Evolutionary conservation across 2,329 filamentous ascomycete genomes (phyloP), one percentile per base, ranked within the genome.

Genomic region (Fusarium fracticaudum): DNA sequence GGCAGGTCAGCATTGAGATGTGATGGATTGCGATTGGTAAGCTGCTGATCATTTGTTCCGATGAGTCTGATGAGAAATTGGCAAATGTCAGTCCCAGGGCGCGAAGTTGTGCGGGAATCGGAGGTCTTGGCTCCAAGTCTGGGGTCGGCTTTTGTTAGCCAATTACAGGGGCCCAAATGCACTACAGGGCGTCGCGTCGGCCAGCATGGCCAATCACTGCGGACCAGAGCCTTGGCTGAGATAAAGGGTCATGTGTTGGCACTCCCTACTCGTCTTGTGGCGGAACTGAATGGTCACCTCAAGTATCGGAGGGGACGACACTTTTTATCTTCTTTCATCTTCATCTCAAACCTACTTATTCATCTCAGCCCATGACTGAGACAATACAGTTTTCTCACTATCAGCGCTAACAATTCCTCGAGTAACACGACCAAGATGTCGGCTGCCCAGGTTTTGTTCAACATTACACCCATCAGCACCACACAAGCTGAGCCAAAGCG

Each of bases 191-290:
- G 38, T 44, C 35, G 29, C 17, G n/a, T 72, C 63, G 69, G 69
- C 38, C 57, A 64, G 41, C 38, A 40, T 22, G 48, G 18, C 69
- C 69, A 72, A 72, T 72, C 53, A 64, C 7, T 4, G 9, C 13
- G 17, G 18, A 31, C 29, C 5, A 26, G 51, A 31, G 47, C 57
- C 69, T 72, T 63, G 69, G 53, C 68, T 61, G 57, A 68, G 68
- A 72, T 71, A 67, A 61, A 71, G 63, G 58, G 68, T 72, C 69
- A 72, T 63, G 68, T 72, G 68, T 57, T 67, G 33, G 24, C 33
- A 50, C 11, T 45, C 57, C 47, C n/a, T 26, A 54, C 33, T 63
- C 41, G 41, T 33, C 37, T 64, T 67, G 68, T 71, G 68, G 67
- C 67, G 68, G 68, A 64, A 63, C 68, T 72, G 53, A 68, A 69